Base-by-base conservation (phyloP, 2,329 filamentous ascomycete genomes). In the Emericellopsis cladophorae region DNA sequence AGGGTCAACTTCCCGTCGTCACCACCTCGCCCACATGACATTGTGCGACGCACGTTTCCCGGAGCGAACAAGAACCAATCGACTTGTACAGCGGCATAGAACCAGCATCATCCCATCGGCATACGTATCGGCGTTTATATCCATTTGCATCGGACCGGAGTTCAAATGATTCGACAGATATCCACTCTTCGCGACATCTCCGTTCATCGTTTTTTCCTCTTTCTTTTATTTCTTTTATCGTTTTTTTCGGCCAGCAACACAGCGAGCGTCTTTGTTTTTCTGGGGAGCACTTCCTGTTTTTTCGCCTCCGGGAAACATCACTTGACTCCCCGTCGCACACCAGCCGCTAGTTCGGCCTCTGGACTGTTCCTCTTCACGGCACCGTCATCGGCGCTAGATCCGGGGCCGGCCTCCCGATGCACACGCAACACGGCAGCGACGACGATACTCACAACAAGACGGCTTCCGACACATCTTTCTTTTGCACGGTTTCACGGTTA, bases 361-460 rank as follows among this genome's bases (percentile, higher is more conserved):
- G 53, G 53, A 57, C 59, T 61, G 54, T 58, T 60, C 55, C 53
- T 55, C 56, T 49, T 49, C 54, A 57, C 60, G 64, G 70, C 66
- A 29, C 31, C 36, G 11, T 18, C 40, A 67, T 65, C 64, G 69
- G 65, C 70, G 71, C 70, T 70, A 67, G 70, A 62, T 65, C 62
- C 62, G 64, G 64, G 62, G 63, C 61, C 63, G 65, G 61, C 57
- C 63, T 66, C 31, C 64, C 60, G 57, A 65, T 67, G 68, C 69
- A 70, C 73, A 69, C 68, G 64, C 63, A 65, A 60, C 56, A 59
- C 60, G 66, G 65, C 64, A 66, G 64, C 61, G 53, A 54, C 57
- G 60, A 59, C 54, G 54, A 58, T 48, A 40, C 37, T 66, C 63
- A 66, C 60, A 62, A 60, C 12, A 9, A 29, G 26, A 64, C 62